Percentiles rank a stretch among this genome's conserved stretches.
Conservation (phyloP, 192 early-diverging fungal genomes). For the Entomortierella chlamydospora region DNA sequence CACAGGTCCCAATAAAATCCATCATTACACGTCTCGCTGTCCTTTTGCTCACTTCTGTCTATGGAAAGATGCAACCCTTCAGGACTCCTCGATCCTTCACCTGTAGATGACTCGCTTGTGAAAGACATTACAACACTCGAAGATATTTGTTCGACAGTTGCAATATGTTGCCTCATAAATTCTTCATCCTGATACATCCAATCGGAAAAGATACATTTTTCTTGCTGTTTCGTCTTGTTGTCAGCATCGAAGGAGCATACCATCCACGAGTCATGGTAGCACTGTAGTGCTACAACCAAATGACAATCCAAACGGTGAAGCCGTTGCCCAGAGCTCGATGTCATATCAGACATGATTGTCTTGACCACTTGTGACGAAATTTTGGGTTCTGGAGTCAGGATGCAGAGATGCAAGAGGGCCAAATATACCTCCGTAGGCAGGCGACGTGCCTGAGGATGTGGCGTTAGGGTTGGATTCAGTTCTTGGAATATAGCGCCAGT, state of each 20-base stretch:
- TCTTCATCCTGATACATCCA: constrained; percentile 42
- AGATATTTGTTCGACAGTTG: background rate
- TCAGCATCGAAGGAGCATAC: background rate
- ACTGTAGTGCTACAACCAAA: constrained; percentile 31
- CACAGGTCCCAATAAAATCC: constrained; percentile 44
- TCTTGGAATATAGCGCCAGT: constrained; percentile 28
- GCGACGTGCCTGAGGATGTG: constrained; percentile 24
- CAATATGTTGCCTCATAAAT: background rate
- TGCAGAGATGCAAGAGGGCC: constrained; percentile 32
- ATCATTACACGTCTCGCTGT: constrained; percentile 24
- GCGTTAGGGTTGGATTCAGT: constrained; percentile 32
- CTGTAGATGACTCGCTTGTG: background rate
- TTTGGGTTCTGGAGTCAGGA: constrained; percentile 23
- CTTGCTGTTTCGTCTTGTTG: no score
- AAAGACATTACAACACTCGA: background rate
- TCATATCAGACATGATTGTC: constrained; percentile 40
- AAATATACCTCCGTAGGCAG: constrained; percentile 32
- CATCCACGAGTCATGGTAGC: constrained; percentile 41
- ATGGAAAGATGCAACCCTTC: background rate
- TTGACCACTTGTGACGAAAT: constrained; percentile 38
- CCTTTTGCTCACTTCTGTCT: background rate
- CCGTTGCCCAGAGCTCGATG: constrained; percentile 1
- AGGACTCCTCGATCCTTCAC: background rate
- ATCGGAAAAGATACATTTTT: constrained; percentile 13
- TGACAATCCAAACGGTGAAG: constrained; percentile 22